Conservation (phyloP, 768 basidiomycete species). For the Panellus pusillus region DNA sequence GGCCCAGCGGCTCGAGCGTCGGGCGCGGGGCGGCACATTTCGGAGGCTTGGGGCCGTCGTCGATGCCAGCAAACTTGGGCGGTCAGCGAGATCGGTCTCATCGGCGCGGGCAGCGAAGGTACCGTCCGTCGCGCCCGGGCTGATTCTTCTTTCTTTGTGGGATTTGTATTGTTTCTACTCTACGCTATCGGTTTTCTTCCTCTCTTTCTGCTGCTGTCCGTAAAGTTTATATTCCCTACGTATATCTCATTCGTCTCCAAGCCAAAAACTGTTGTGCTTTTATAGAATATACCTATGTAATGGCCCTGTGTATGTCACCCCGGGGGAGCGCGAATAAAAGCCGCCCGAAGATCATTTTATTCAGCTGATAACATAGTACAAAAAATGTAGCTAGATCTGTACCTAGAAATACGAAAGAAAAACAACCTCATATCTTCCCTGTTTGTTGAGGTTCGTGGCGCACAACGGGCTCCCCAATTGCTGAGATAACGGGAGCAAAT, state of each 20-base stretch:
- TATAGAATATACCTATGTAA: slow-evolving; percentile 14
- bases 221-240: slow-evolving; percentile 12
- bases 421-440: too few relatives aligned
- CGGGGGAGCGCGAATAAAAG: too few relatives aligned
- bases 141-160: background rate
- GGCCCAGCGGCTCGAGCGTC: background rate
- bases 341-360: too few relatives aligned
- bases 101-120: background rate
- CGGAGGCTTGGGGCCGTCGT: slow-evolving; percentile 3
- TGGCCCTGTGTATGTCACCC: too few relatives aligned
- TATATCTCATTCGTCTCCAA: background rate
- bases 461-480: too few relatives aligned
- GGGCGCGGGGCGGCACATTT: background rate
- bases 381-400: too few relatives aligned
- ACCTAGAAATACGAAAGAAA: too few relatives aligned
- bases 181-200: slow-evolving; percentile 10
- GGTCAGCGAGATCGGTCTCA: background rate
- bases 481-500: too few relatives aligned
- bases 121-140: background rate
- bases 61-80: background rate
- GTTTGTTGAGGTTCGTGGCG: too few relatives aligned
- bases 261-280: slow-evolving; percentile 2
- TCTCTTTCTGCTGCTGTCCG: too few relatives aligned
- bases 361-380: too few relatives aligned
- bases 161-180: background rate